Percentiles rank a stretch among this genome's conserved stretches.
Conservation (phyloP, 148 eudicot species). For the Camellia sinensis region DNA sequence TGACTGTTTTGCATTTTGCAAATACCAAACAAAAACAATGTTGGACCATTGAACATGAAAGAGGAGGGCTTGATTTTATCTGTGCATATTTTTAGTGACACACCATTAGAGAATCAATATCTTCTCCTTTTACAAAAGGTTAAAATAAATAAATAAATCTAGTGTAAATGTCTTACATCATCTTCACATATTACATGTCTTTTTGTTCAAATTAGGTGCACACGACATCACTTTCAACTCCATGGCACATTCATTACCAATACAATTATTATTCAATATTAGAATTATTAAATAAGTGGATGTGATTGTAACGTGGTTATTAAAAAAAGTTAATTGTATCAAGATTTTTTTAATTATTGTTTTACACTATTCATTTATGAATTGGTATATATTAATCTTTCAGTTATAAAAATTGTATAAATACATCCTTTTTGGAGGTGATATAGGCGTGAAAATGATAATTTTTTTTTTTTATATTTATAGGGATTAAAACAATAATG, state of each 20-base stretch:
- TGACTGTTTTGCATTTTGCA: background rate
- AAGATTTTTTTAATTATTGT: too few relatives aligned
- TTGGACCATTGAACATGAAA: background rate
- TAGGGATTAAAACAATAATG: too few relatives aligned
- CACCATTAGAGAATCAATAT: background rate
- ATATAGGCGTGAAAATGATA: too few relatives aligned
- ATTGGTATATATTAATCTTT: too few relatives aligned
- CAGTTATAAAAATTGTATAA: too few relatives aligned
- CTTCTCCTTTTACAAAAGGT: conserved; percentile 12
- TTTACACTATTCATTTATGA: too few relatives aligned
- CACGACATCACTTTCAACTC: background rate
- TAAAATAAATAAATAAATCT: conserved; percentile 1
- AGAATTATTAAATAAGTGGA: too few relatives aligned
- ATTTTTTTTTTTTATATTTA: too few relatives aligned
- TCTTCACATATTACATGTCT: background rate
- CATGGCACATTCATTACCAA: conserved; percentile 1
- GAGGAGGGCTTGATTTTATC: background rate
- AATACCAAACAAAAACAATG: background rate
- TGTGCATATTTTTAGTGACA: background rate
- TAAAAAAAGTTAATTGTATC: too few relatives aligned
- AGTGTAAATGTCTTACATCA: conserved; percentile 15
- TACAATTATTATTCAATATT: background rate
- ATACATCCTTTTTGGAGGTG: too few relatives aligned
- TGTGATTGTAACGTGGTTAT: too few relatives aligned
- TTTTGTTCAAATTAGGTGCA: background rate